These are phyloP conservation scores for Zymoseptoria brevis DNA, from an alignment of 2,329 filamentous ascomycete species.

Conservation along the genomic window DNA sequence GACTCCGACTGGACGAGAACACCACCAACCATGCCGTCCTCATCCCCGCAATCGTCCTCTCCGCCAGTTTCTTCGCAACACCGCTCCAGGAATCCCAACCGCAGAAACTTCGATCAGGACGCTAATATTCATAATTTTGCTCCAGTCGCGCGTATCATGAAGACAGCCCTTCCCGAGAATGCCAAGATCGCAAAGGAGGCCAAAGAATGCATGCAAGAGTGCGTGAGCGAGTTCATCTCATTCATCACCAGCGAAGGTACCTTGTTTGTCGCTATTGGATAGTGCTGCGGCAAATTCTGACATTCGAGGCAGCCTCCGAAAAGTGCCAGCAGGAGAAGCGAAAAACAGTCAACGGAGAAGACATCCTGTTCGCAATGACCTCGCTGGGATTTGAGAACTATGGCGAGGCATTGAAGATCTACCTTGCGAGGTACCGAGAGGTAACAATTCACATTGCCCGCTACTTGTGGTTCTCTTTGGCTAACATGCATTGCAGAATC, in stretches of 20 bases:
- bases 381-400: constrained; percentile 99
- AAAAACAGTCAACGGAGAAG: constrained; percentile 98
- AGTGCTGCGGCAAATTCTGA: constrained; percentile 9
- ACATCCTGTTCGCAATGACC: constrained; percentile 98
- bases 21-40: constrained; percentile 37
- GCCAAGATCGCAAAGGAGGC: constrained; percentile 95
- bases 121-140: constrained; percentile 93
- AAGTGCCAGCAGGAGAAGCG: constrained; percentile 99
- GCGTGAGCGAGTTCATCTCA: constrained; percentile 98
- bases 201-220: constrained; percentile 99
- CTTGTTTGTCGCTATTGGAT: constrained; percentile 30
- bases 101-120: constrained; percentile 50
- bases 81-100: constrained; percentile 22
- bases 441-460: constrained; percentile 44
- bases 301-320: constrained; percentile 65
- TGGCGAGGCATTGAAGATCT: constrained; percentile 94
- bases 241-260: constrained; percentile 98
- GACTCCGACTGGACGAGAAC: constrained; percentile 25
- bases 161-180: constrained; percentile 91
- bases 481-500: constrained; percentile 49
- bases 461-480: background rate
- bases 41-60: constrained; percentile 29
- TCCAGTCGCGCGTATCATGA: constrained; percentile 99
- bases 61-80: constrained; percentile 20
- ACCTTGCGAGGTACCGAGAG: constrained; percentile 94